Percentiles rank a stretch among this genome's conserved stretches.
phyloP scores from a whole-genome alignment of 352 stramenopile species.

The Pythium sp. region DNA sequence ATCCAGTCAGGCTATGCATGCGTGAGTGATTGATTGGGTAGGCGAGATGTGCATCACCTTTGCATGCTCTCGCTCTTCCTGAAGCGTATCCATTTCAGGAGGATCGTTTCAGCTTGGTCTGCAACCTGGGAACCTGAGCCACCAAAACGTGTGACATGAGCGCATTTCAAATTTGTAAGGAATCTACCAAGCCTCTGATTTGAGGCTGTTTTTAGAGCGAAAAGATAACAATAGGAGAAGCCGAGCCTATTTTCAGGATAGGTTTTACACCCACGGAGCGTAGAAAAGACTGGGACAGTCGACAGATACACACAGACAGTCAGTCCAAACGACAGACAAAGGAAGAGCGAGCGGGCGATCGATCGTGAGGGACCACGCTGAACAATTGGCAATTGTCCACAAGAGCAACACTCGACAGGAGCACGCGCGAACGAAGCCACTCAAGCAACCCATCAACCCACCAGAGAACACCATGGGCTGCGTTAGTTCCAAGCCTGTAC shows the following conservation, averaged over 20 bases:
- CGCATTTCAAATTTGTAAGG: constrained; percentile 10
- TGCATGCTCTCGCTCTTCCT: background rate
- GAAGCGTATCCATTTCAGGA: constrained; percentile 11
- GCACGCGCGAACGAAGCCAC: constrained; percentile 3
- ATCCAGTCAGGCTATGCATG: background rate
- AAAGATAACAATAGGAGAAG: background rate
- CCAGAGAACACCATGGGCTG: constrained; percentile 51
- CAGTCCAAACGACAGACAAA: background rate
- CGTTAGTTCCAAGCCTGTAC: constrained; percentile 69
- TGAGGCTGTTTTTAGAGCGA: constrained; percentile 9
- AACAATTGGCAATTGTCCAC: constrained; percentile 15
- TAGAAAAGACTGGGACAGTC: constrained; percentile 9
- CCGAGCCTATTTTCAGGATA: constrained; percentile 1
- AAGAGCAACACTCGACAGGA: constrained; percentile 22
- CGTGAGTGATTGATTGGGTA: background rate
- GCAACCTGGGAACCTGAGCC: background rate
- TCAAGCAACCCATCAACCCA: background rate
- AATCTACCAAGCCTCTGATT: background rate
- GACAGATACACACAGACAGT: constrained; percentile 6
- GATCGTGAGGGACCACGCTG: background rate
- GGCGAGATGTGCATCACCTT: background rate
- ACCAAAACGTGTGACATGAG: constrained; percentile 15
- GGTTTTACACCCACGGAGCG: constrained; percentile 2
- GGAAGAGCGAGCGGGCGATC: background rate
- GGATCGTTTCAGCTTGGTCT: constrained; percentile 9